Evolutionary conservation across 129 eudicot species (phyloP).

Genomic region (Helichrysum umbraculigerum): DNA sequence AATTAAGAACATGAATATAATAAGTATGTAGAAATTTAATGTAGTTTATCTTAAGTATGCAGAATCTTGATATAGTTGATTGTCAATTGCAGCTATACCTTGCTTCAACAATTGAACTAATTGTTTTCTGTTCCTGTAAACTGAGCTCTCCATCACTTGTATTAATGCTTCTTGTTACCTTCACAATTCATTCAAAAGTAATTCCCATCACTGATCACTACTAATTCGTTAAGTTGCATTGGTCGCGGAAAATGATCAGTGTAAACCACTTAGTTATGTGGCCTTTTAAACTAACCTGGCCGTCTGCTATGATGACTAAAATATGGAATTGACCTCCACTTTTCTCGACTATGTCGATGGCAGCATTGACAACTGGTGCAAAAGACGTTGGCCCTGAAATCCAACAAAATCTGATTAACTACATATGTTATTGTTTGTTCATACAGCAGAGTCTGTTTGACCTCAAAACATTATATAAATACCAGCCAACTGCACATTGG

Average conservation of each 20-base stretch:
- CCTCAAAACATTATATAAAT: not conserved
- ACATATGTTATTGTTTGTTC: not conserved
- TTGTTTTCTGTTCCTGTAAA: conserved; percentile 62
- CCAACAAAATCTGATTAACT: conserved; percentile 3
- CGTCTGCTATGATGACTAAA: conserved; percentile 76
- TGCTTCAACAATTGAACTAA: conserved; percentile 68
- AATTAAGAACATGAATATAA: not conserved
- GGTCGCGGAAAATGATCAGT: not conserved
- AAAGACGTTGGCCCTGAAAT: conserved; percentile 74
- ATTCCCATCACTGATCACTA: conserved; percentile 6
- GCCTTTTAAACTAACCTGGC: conserved; percentile 49
- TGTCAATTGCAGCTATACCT: conserved; percentile 41
- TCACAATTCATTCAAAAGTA: conserved; percentile 27
- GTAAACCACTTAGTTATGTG: not conserved
- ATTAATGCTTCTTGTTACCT: conserved; percentile 71
- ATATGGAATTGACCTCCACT: conserved; percentile 82
- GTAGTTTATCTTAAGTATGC: not conserved
- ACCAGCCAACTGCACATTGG: conserved; percentile 63
- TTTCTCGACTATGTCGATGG: conserved; percentile 69
- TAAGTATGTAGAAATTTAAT: not conserved
- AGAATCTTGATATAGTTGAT: conserved; percentile 11
- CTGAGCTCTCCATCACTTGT: conserved; percentile 54
- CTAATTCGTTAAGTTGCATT: not conserved
- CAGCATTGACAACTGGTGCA: conserved; percentile 72
- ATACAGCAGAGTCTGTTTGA: not conserved